phyloP scores from a whole-genome alignment of 371 early-diverging fungal genomes.

The Globomyces sp. region DNA sequence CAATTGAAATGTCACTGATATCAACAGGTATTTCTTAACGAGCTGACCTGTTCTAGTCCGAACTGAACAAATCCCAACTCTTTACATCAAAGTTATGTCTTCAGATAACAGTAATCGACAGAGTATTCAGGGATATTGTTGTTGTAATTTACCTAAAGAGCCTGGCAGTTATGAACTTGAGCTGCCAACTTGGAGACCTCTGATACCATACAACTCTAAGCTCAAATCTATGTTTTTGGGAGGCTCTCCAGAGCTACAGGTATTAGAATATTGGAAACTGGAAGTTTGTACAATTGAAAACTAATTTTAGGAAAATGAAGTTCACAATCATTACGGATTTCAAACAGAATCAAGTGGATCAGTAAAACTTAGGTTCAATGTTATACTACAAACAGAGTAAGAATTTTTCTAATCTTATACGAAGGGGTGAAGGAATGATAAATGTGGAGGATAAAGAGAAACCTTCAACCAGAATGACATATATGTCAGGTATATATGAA shows the following conservation, averaged over 20 bases:
- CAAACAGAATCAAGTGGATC: conserved; percentile 40
- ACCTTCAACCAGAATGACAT: too few species aligned
- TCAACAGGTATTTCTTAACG: not conserved
- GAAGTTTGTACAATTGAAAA: too few species aligned
- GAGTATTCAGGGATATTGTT: conserved; percentile 39
- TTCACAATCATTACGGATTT: conserved; percentile 41
- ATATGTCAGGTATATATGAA: too few species aligned
- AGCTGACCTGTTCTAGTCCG: not conserved
- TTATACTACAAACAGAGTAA: too few species aligned
- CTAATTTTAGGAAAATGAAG: not conserved
- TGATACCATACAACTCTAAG: conserved; percentile 16
- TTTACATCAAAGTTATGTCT: conserved; percentile 37
- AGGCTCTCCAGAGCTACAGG: conserved; percentile 34
- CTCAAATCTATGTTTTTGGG: conserved; percentile 41
- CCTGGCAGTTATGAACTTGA: conserved; percentile 30
- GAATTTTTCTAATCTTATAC: too few species aligned
- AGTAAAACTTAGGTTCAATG: too few species aligned
- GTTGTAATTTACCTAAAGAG: conserved; percentile 24
- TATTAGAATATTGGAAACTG: conserved; percentile 11
- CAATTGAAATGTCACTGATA: not conserved
- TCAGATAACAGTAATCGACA: conserved; percentile 41
- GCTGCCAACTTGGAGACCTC: conserved; percentile 40
- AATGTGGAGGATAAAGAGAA: too few species aligned
- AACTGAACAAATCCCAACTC: conserved; percentile 18
- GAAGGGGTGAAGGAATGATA: too few species aligned